These are phyloP conservation scores for Kazachstania bromeliacearum DNA, from an alignment of 805 yeast genomes.

Conservation along the genomic window DNA sequence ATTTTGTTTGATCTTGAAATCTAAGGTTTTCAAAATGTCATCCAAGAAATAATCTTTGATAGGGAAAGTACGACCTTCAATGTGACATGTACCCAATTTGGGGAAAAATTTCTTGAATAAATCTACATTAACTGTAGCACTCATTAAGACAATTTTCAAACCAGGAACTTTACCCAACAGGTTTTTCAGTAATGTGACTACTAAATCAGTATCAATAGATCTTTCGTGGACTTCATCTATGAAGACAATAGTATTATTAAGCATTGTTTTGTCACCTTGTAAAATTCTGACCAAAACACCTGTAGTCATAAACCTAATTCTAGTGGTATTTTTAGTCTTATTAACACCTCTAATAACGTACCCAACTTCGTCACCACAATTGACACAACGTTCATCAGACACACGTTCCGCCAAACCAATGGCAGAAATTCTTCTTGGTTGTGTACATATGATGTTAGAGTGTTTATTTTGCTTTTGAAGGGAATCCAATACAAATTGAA, in stretches of 20 bases:
- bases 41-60: conserved; percentile 71
- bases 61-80: conserved; percentile 91
- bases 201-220: conserved; percentile 80
- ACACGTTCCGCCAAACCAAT: conserved; percentile 91
- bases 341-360: conserved; percentile 87
- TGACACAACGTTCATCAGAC: conserved; percentile 59
- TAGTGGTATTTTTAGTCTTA: conserved; percentile 48
- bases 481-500: conserved; percentile 76
- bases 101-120: conserved; percentile 61
- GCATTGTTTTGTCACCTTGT: conserved; percentile 40
- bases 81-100: conserved; percentile 57
- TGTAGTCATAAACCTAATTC: conserved; percentile 82
- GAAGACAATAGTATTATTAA: conserved; percentile 54
- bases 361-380: conserved; percentile 60
- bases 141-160: conserved; percentile 72
- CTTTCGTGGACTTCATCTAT: conserved; percentile 97
- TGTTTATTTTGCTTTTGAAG: conserved; percentile 36
- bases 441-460: conserved; percentile 73
- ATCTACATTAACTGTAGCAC: conserved; percentile 79
- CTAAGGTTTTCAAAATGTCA: conserved; percentile 45
- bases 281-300: conserved; percentile 85
- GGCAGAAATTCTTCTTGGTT: conserved; percentile 92
- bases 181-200: conserved; percentile 65
- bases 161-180: conserved; percentile 39
- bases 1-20: conserved; percentile 41